A percentile compares a stretch with the other conserved stretches of the same genome.
These are phyloP conservation scores for Choanephora cucurbitarum DNA, from an alignment of 371 early-diverging fungal genomes.

Conservation along the genomic window DNA sequence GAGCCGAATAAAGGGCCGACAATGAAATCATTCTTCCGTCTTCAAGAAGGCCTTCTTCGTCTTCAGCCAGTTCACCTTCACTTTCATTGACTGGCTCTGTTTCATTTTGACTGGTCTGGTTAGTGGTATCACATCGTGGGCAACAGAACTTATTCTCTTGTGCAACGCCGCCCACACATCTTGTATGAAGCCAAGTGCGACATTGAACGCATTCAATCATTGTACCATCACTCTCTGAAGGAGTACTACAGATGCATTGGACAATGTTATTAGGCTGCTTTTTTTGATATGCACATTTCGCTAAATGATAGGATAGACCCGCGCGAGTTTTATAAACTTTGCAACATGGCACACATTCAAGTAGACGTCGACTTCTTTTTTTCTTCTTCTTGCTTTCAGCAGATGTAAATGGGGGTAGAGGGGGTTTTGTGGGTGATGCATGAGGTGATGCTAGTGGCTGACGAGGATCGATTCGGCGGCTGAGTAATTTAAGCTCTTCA, in stretches of 20 bases:
- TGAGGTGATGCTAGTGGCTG: constrained; percentile 36
- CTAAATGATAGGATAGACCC: constrained; percentile 46
- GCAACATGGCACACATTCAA: constrained; percentile 49
- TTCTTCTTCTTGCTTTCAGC: not conserved
- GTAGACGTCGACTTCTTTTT: constrained; percentile 14
- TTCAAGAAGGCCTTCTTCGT: constrained; percentile 3
- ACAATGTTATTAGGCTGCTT: constrained; percentile 18
- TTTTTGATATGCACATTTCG: constrained; percentile 38
- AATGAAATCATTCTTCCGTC: constrained; percentile 6
- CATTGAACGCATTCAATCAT: constrained; percentile 60
- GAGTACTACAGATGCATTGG: constrained; percentile 41
- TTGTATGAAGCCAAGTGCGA: constrained; percentile 56
- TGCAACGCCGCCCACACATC: constrained; percentile 45
- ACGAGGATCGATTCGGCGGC: constrained; percentile 45
- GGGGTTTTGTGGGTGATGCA: constrained; percentile 38
- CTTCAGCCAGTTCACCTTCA: not conserved
- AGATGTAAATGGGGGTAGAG: constrained; percentile 26
- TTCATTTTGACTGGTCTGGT: not conserved
- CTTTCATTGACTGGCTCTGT: not conserved
- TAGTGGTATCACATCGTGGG: constrained; percentile 36
- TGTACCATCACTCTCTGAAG: constrained; percentile 36
- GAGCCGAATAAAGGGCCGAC: constrained; percentile 5
- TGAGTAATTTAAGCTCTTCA: constrained; percentile 38
- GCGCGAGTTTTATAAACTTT: constrained; percentile 50
- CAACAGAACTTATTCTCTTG: constrained; percentile 48